Conservation (phyloP, 2,329 filamentous ascomycete genomes). For the Phaeomoniella chlamydospora region DNA sequence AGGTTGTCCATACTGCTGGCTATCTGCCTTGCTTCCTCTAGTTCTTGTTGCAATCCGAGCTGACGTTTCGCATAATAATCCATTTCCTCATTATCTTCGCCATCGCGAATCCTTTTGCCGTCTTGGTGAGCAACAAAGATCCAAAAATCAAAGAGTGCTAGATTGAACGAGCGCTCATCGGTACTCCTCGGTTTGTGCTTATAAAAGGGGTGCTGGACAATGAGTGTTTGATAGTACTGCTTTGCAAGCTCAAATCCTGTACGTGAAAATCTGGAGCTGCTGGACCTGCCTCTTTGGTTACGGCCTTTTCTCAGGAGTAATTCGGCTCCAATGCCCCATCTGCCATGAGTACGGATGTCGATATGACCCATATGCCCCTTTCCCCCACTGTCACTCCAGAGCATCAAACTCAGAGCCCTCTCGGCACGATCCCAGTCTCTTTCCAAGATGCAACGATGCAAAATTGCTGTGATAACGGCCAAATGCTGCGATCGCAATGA, state of each 20-base stretch:
- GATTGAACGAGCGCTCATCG: conserved; percentile 64
- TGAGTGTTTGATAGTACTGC: conserved; percentile 63
- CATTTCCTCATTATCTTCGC: conserved; percentile 11
- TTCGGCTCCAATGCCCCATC: conserved; percentile 78
- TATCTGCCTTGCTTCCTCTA: conserved; percentile 47
- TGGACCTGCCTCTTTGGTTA: neutral
- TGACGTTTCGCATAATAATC: conserved; percentile 18
- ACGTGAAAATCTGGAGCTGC: conserved; percentile 14
- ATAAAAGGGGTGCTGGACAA: conserved; percentile 62
- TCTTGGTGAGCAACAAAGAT: conserved; percentile 58
- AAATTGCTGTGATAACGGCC: conserved; percentile 49
- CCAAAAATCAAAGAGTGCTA: conserved; percentile 67
- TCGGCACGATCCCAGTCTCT: conserved; percentile 59
- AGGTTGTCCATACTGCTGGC: conserved; percentile 56
- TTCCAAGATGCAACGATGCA: conserved; percentile 58
- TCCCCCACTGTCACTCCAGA: conserved; percentile 46
- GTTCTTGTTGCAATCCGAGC: conserved; percentile 17
- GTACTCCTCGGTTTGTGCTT: conserved; percentile 41
- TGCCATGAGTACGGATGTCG: conserved; percentile 53
- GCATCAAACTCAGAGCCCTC: conserved; percentile 59
- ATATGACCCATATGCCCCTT: conserved; percentile 34
- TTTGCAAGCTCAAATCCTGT: conserved; percentile 43
- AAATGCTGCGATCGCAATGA: conserved; percentile 40
- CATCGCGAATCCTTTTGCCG: conserved; percentile 30
- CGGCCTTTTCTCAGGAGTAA: conserved; percentile 51